phyloP scores from a whole-genome alignment of 2,329 filamentous ascomycete species.

The Tothia fuscella region DNA sequence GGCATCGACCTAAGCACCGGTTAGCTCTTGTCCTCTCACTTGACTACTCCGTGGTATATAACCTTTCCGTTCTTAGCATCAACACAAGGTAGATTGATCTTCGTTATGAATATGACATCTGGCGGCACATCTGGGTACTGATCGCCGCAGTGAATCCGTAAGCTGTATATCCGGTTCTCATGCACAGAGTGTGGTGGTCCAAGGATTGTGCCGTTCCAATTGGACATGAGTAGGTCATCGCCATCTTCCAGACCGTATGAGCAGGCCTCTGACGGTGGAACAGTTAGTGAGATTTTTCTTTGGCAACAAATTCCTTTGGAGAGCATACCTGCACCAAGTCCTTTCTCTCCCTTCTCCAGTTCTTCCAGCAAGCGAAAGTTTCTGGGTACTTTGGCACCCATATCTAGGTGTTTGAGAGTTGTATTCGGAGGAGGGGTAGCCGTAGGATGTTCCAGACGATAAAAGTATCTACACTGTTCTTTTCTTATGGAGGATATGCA shows the following conservation, averaged over 20 bases:
- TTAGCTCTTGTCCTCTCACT: constrained; percentile 4
- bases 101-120: constrained; percentile 81
- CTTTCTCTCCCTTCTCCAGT: constrained; percentile 98
- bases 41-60: constrained; percentile 13
- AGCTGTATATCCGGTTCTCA: constrained; percentile 97
- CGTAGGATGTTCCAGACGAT: too few species aligned
- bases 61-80: constrained; percentile 66
- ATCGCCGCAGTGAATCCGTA: constrained; percentile 89
- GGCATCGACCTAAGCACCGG: constrained; percentile 56
- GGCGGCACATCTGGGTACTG: constrained; percentile 85
- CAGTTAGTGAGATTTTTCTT: constrained; percentile 9
- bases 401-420: constrained; percentile 17
- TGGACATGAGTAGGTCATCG: constrained; percentile 91
- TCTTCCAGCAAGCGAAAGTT: constrained; percentile 96
- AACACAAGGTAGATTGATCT: constrained; percentile 94
- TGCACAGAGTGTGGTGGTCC: constrained; percentile 94
- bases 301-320: neutral
- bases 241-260: constrained; percentile 92
- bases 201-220: constrained; percentile 97
- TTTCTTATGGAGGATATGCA: too few species aligned
- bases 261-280: constrained; percentile 66
- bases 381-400: constrained; percentile 71
- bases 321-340: constrained; percentile 66
- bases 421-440: neutral
- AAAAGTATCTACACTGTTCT: too few species aligned